Evolutionary conservation across 148 eudicot genomes (phyloP).

Genomic region (Camellia lanceoleosa): DNA sequence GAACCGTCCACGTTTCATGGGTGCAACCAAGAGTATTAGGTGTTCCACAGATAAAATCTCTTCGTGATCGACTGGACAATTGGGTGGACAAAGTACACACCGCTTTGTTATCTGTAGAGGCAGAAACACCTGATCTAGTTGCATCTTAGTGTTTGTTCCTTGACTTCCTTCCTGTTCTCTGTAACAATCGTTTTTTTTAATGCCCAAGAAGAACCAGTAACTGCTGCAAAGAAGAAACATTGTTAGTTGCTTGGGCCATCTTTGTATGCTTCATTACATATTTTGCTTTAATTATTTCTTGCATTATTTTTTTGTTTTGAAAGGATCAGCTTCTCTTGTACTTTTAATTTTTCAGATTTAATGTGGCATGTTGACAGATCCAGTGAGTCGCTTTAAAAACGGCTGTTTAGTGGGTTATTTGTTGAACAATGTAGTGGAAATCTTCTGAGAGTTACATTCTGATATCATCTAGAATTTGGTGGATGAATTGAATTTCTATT

Average conservation of each 20-base stretch:
- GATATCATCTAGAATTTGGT: not conserved
- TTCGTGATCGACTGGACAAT: slow-evolving; percentile 70
- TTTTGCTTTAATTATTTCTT: not conserved
- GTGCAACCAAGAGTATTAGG: slow-evolving; percentile 96
- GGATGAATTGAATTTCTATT: not conserved
- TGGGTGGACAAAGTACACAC: slow-evolving; percentile 90
- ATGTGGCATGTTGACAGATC: not conserved
- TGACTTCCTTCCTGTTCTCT: slow-evolving; percentile 1
- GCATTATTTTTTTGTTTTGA: slow-evolving; percentile 8
- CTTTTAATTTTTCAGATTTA: not conserved
- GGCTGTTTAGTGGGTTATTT: not conserved
- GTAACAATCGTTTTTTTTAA: slow-evolving; percentile 21
- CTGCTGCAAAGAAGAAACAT: slow-evolving; percentile 19
- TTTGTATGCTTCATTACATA: slow-evolving; percentile 16
- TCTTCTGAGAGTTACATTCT: not conserved
- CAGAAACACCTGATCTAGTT: slow-evolving; percentile 89
- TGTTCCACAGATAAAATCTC: slow-evolving; percentile 63
- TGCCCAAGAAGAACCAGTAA: slow-evolving; percentile 5
- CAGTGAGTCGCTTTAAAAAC: not conserved
- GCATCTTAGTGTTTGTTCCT: slow-evolving; percentile 38
- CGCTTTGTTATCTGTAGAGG: slow-evolving; percentile 82
- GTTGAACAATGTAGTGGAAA: not conserved
- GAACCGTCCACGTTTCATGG: slow-evolving; percentile 89
- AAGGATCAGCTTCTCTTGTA: slow-evolving; percentile 9
- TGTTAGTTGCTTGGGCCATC: slow-evolving; percentile 5